A percentile compares a stretch with the other conserved stretches of the same genome.
These are phyloP conservation scores for Bocquillonia castaneifolia DNA, from an alignment of 441 rosid genomes.

Conservation along the genomic window DNA sequence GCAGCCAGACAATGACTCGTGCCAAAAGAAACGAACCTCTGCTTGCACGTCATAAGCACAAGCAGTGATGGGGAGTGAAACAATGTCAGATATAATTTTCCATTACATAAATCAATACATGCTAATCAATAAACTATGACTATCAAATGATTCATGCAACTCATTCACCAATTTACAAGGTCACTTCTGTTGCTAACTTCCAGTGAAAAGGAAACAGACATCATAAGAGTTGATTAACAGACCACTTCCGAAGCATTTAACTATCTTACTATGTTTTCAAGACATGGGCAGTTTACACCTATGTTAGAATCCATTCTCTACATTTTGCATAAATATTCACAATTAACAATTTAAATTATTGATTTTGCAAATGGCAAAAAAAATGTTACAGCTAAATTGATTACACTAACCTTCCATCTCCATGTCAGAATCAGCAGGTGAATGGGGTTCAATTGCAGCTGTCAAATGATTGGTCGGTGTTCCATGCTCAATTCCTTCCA, in stretches of 20 bases:
- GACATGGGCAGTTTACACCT: background rate
- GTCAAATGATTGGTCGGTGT: slow-evolving; percentile 14
- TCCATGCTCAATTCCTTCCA: slow-evolving; percentile 20
- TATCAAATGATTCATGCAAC: background rate
- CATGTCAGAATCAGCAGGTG: slow-evolving; percentile 61
- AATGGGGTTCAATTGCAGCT: slow-evolving; percentile 25
- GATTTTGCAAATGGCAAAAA: background rate
- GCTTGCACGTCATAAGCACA: background rate
- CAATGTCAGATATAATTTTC: background rate
- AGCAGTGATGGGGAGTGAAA: background rate
- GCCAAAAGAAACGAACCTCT: background rate
- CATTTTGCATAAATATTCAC: background rate
- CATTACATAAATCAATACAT: too few relatives aligned
- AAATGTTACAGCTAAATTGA: background rate
- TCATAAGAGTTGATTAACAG: background rate
- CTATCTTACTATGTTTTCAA: background rate
- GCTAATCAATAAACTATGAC: too few relatives aligned
- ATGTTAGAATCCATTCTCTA: background rate
- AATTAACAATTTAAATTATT: background rate
- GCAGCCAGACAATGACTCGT: background rate
- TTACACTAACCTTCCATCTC: slow-evolving; percentile 76
- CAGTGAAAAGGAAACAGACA: background rate
- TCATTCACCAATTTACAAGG: background rate
- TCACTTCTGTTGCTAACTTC: background rate
- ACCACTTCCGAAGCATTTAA: background rate